phyloP scores from a whole-genome alignment of 1,139 yeast species.

The Yamadazyma songkhlaensis region DNA sequence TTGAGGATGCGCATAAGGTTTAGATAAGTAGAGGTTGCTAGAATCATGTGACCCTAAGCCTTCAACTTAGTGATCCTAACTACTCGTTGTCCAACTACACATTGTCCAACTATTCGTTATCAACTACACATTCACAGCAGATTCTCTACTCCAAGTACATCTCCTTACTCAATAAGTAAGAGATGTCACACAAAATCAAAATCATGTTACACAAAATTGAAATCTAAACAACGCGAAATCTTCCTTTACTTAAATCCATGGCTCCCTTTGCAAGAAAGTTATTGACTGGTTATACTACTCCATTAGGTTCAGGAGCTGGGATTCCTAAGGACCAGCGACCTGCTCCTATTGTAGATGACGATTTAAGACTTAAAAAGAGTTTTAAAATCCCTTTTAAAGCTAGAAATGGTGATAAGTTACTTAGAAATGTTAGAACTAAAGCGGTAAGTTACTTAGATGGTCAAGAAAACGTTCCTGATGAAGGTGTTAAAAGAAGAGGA shows the following conservation, averaged over 20 bases:
- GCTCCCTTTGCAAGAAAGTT: slow-evolving; percentile 31
- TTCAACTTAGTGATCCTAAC: neutral
- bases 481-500: slow-evolving; percentile 38
- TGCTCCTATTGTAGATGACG: slow-evolving; percentile 35
- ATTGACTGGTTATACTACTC: slow-evolving; percentile 40
- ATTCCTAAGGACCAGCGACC: slow-evolving; percentile 42
- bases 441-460: slow-evolving; percentile 27
- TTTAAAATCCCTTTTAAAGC: slow-evolving; percentile 42
- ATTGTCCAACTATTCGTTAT: no score
- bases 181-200: no score
- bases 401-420: slow-evolving; percentile 13
- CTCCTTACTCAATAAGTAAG: no score
- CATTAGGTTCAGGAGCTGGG: slow-evolving; percentile 47
- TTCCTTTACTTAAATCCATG: neutral
- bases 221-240: neutral
- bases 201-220: no score
- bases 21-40: no score
- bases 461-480: slow-evolving; percentile 16
- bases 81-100: neutral
- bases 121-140: no score
- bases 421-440: slow-evolving; percentile 28
- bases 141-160: no score
- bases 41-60: no score
- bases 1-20: no score
- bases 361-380: slow-evolving; percentile 36